Base-by-base conservation (phyloP, 1,139 yeast genomes). In the Kluyveromyces marxianus region DNA sequence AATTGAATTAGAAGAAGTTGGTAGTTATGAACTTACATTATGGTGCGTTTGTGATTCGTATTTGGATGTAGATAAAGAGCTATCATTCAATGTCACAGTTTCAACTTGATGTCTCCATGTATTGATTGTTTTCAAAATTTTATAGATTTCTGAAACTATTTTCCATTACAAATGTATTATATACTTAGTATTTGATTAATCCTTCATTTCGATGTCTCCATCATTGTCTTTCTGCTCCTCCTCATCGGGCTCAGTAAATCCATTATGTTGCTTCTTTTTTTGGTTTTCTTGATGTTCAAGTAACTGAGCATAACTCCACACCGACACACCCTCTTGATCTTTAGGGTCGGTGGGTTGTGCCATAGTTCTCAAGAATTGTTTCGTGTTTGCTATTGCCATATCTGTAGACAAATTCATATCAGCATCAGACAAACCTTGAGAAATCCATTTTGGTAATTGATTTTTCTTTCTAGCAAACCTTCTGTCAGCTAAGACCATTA, bases 401-500 rank as follows among this genome's bases (percentile, higher is more conserved):
- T 92, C 99, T 0, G 97, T 92, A 0, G 97, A 89, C 47, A 92
- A 69, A 56, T 90, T 92, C 2, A 87, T 77, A 60, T 92, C 97
- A 0, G 97, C 90, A 61, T 92, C 97, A 32, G 84, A 71, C 49
- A 92, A 74, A 1, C 92, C 97, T 59, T 92, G 97, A 0, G 90
- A 84, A 42, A 92, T 92, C 99, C 99, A 92, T 63, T 88, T 90
- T 0, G 99, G 99, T 45, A 92, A 69, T 64, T 92, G 98, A 42
- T 72, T 75, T 55, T 87, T 81, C 67, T 90, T 94, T 54, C 89
- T 77, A 1, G 92, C 77, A 63, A 92, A 92, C 62, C 99, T 74
- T 56, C 96, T 74, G 66, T 92, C 99, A 0, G 98, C 98, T 51
- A 92, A 69, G 43, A 92, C 97, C 99, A 92, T 92, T 58, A 94